Conservation (phyloP, 345 rosid genomes). For the Eucalyptus regnans region DNA sequence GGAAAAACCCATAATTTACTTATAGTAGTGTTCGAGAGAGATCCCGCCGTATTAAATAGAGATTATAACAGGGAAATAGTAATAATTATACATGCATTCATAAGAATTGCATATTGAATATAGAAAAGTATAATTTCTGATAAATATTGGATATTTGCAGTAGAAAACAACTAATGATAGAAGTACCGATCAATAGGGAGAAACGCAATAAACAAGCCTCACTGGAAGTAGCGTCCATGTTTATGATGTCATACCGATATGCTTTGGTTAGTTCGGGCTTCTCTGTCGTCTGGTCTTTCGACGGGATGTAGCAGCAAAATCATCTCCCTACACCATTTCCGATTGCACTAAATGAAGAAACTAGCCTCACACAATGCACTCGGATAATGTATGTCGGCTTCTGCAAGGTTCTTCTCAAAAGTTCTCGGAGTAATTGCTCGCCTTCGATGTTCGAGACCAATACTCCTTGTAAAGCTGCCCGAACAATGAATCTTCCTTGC, state of each 20-base stretch:
- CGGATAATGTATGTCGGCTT: background rate
- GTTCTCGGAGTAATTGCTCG: background rate
- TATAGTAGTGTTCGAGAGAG: background rate
- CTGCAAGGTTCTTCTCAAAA: background rate
- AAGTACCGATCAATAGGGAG: background rate
- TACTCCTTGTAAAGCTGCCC: conserved; percentile 10
- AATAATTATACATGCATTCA: background rate
- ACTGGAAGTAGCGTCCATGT: background rate
- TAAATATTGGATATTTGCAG: no score
- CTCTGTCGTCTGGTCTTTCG: background rate
- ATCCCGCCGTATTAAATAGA: background rate
- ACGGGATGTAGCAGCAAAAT: background rate
- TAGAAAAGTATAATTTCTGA: no score
- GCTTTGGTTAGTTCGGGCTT: background rate
- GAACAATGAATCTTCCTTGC: conserved; percentile 1
- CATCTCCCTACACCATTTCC: background rate
- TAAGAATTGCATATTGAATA: background rate
- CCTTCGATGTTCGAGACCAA: conserved; percentile 1
- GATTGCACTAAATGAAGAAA: background rate
- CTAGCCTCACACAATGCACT: background rate
- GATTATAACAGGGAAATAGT: background rate
- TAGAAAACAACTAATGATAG: background rate
- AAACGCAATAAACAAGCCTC: background rate
- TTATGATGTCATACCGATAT: background rate
- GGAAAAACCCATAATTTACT: no score